Evolutionary conservation across 2,329 filamentous ascomycete species (phyloP), one percentile per base, ranked within the genome.

Genomic region (Aspergillus intermedius): DNA sequence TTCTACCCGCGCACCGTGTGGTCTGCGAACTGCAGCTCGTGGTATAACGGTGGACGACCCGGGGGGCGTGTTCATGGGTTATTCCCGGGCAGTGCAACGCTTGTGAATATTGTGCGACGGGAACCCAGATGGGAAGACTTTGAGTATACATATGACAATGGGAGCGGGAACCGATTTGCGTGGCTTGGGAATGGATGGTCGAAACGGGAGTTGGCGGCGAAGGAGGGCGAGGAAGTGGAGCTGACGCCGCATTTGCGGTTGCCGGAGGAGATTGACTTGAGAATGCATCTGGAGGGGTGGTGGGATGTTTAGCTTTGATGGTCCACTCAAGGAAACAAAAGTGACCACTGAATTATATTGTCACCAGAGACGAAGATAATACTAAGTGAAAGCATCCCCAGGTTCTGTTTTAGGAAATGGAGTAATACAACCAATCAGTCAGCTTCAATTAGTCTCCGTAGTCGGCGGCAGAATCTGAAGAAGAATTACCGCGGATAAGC

Each of bases 131-230:
- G 78, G 77, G 79, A 82, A 58, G 79, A 82, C 54, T 82, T 71
- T 66, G 77, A 79, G 49, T 82, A 77, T 57, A 73, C 71, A 3
- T 74, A 76, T 48, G 59, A 69, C 34, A 68, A 70, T 39, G 61
- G 62, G 0, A 67, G 64, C 51, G 69, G 66, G 6, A 79, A 79
- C 58, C 58, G 69, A 13, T 65, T 67, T 56, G 61, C 64, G 28
- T 88, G 83, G 59, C 80, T 87, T 55, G 85, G 86, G 0, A 85
- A 84, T 59, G 86, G 85, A 0, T 81, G 78, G 68, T 86, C 83
- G 2, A 71, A 58, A 47, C 77, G 77, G 52, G 85, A 88, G 63
- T 55, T 69, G 17, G 15, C 3, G 37, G 37, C 15, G 17, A 21
- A 19, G 34, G 4, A 35, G 13, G 75, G 80, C 32, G 68, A 72